A percentile compares a stretch with the other conserved stretches of the same genome.
Evolutionary conservation across 495 filamentous ascomycete genomes (phyloP).

Genomic region (Penicillium diatomitis): DNA sequence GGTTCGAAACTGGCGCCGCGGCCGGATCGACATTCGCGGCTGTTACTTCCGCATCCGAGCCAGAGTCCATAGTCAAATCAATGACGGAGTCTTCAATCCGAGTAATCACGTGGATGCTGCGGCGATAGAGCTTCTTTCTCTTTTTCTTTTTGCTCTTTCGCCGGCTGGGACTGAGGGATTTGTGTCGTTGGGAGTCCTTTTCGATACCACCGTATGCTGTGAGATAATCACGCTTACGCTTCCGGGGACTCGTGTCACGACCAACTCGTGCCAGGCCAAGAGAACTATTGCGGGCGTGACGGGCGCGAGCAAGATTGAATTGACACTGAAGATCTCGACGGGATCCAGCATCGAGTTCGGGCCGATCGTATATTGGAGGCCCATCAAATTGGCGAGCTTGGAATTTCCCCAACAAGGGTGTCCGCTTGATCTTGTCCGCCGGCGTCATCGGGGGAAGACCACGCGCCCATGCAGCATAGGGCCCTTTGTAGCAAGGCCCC

Average conservation of each 20-base stretch:
- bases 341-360: slow-evolving; percentile 12
- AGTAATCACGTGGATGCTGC: neutral
- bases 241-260: slow-evolving; percentile 2
- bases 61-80: slow-evolving; percentile 26
- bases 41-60: neutral
- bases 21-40: neutral
- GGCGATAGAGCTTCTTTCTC: neutral
- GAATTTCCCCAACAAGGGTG: slow-evolving; percentile 13
- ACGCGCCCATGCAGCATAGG: slow-evolving; percentile 37
- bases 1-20: neutral
- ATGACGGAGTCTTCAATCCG: slow-evolving; percentile 10
- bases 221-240: neutral
- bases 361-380: slow-evolving; percentile 7
- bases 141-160: slow-evolving; percentile 3
- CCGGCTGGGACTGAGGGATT: neutral
- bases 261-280: slow-evolving; percentile 4
- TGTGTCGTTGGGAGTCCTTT: neutral
- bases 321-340: slow-evolving; percentile 11
- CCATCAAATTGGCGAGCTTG: slow-evolving; percentile 26
- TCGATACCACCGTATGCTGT: neutral
- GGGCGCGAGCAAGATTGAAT: slow-evolving; percentile 17
- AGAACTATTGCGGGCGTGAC: slow-evolving; percentile 12
- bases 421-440: slow-evolving; percentile 8
- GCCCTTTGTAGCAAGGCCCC: slow-evolving; percentile 36
- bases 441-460: neutral